Conservation (phyloP, 805 yeast genomes). For the Ogataea nitratoaversa region DNA sequence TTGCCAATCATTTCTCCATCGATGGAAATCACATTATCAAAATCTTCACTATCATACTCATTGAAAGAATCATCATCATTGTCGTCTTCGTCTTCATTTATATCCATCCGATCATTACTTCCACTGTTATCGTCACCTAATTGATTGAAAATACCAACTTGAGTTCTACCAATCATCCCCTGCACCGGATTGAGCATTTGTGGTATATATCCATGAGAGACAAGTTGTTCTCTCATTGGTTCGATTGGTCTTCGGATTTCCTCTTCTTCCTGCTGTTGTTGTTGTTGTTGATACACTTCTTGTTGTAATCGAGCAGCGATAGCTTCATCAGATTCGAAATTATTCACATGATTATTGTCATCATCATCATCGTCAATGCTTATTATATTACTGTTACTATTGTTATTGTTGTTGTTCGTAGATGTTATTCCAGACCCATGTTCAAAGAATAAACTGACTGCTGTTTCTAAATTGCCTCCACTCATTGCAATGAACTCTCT, state of each 20-base stretch:
- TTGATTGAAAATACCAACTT: constrained; percentile 59
- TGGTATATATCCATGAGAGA: constrained; percentile 21
- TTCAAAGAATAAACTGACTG: constrained; percentile 81
- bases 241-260: constrained; percentile 74
- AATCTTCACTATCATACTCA: constrained; percentile 32
- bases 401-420: constrained; percentile 16
- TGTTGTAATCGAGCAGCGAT: constrained; percentile 60
- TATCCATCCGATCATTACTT: constrained; percentile 35
- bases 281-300: constrained; percentile 50
- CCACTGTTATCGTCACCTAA: constrained; percentile 29
- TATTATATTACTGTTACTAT: constrained; percentile 3
- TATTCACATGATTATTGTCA: constrained; percentile 1
- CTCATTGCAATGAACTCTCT: constrained; percentile 74
- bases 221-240: constrained; percentile 65
- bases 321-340: constrained; percentile 36
- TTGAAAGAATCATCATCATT: constrained; percentile 37
- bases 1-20: constrained; percentile 35
- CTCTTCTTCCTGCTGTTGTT: constrained; percentile 33
- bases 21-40: constrained; percentile 29
- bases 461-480: constrained; percentile 73
- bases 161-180: constrained; percentile 46
- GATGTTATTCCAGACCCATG: constrained; percentile 37
- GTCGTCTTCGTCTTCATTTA: constrained; percentile 36
- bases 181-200: constrained; percentile 22
- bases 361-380: not conserved